These are phyloP conservation scores for Paecilomyces fulvus DNA, from an alignment of 2,329 filamentous ascomycete species.

Conservation along the genomic window DNA sequence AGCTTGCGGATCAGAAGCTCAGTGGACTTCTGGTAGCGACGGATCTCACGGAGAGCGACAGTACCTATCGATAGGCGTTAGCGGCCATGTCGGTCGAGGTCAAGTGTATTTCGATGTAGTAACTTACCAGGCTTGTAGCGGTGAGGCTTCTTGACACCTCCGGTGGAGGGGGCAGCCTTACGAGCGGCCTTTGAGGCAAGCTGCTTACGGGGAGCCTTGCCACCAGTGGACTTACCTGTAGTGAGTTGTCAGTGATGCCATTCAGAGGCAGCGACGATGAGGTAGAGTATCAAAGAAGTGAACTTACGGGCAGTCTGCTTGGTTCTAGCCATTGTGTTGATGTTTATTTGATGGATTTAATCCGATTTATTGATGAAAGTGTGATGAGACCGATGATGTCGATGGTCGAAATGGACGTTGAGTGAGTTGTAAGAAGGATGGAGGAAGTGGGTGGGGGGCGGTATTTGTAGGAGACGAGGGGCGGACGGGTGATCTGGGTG, in stretches of 20 bases:
- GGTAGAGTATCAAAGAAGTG: constrained; percentile 9
- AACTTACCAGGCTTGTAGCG: constrained; percentile 68
- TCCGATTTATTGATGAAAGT: constrained; percentile 25
- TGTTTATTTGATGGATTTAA: constrained; percentile 18
- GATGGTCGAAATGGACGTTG: constrained; percentile 16
- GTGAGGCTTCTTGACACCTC: constrained; percentile 94
- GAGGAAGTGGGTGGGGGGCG: constrained; percentile 30
- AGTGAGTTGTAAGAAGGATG: constrained; percentile 28
- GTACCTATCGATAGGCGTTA: constrained; percentile 49
- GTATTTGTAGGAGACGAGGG: constrained; percentile 33
- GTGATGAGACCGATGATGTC: constrained; percentile 18
- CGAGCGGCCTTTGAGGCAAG: constrained; percentile 98
- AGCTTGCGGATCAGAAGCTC: constrained; percentile 96
- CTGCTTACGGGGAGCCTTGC: constrained; percentile 80
- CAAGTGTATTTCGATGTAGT: constrained; percentile 5
- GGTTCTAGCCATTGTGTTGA: constrained; percentile 40
- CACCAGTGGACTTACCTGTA: constrained; percentile 64
- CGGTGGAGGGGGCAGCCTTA: constrained; percentile 95
- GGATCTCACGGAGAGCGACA: constrained; percentile 96
- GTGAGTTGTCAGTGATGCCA: constrained; percentile 18
- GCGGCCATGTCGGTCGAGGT: neutral
- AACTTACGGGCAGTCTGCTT: constrained; percentile 47
- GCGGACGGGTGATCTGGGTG: constrained; percentile 27
- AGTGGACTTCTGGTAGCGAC: constrained; percentile 95
- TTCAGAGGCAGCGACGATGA: constrained; percentile 12